Base-by-base conservation (phyloP, 2,329 filamentous ascomycete species). In the Ambrosiella xylebori region DNA sequence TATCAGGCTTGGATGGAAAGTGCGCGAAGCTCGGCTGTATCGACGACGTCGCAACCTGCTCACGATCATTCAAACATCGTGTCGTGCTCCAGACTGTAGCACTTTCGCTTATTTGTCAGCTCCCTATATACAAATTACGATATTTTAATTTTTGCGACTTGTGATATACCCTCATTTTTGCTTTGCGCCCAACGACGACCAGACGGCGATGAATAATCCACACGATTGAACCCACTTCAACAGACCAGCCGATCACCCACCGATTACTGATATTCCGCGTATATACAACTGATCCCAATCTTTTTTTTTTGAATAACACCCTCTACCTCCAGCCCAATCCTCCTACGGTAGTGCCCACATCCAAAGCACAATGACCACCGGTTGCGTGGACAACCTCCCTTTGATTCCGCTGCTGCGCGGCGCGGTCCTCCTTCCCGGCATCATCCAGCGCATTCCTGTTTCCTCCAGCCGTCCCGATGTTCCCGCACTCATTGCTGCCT, bases 381-480 rank as follows among this genome's bases (percentile, higher is more conserved):
- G 52, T 51, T 52, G 55, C 19, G 35, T 60, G 13, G 59, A 60
- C 51, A 56, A 57, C 57, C 71, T 95, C 39, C 86, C 91, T 51
- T 73, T 97, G 65, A 85, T 97, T 64, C 87, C 89, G 41, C 79
- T 97, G 49, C 81, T 88, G 57, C 82, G 84, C 66, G 86, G 85
- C 63, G 80, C 82, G 62, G 86, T 96, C 63, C 81, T 97, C 45
- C 79, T 95, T 8, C 93, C 93, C 3, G 88, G 89, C 62, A 82
- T 90, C 59, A 82, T 90, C 55, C 79, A 95, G 64, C 85, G 90
- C 64, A 86, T 97, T 63, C 82, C 88, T 57, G 84, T 96, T 56
- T 81, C 84, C 45, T 83, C 77, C 41, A 77, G 84, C 69, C 87
- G 91, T 56, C 82, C 88, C 63, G 93, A 97, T 70, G 85, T 97